Evolutionary conservation across 2,329 filamentous ascomycete species (phyloP).

Genomic region (Cercospora sojina): DNA sequence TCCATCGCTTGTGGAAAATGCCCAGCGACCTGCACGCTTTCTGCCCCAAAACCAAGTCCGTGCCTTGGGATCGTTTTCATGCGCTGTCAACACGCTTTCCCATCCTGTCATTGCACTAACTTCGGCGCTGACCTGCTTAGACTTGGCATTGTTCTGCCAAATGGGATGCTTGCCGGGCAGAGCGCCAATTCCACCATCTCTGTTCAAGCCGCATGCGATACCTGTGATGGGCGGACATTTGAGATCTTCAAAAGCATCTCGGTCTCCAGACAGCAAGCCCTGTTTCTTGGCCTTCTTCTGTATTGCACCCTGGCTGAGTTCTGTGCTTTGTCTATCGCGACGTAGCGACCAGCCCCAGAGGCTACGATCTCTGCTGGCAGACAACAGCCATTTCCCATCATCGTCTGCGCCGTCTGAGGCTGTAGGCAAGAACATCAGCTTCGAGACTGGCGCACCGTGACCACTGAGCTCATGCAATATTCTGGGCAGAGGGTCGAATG

Average conservation of each 20-base stretch:
- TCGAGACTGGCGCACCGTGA: constrained; percentile 81
- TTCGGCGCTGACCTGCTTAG: constrained; percentile 67
- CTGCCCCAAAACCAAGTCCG: constrained; percentile 98
- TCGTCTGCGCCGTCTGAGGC: constrained; percentile 87
- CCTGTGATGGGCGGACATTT: constrained; percentile 91
- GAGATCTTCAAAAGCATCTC: constrained; percentile 56
- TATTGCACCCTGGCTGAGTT: constrained; percentile 87
- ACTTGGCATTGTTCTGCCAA: constrained; percentile 69
- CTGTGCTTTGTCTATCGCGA: constrained; percentile 87
- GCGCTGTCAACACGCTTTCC: constrained; percentile 95
- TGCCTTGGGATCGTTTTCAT: constrained; percentile 78
- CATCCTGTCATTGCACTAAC: constrained; percentile 80
- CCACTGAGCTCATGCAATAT: constrained; percentile 83
- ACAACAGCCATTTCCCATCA: constrained; percentile 90
- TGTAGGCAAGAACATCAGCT: constrained; percentile 79
- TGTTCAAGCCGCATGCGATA: constrained; percentile 86
- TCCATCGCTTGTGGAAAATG: constrained; percentile 80
- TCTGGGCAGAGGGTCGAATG: constrained; percentile 82
- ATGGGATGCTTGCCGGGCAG: constrained; percentile 74
- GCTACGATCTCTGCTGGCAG: constrained; percentile 83
- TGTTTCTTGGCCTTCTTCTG: constrained; percentile 86
- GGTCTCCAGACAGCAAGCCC: constrained; percentile 58
- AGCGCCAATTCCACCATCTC: constrained; percentile 89
- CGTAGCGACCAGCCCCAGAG: constrained; percentile 96
- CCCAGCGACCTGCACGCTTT: constrained; percentile 89